Base-by-base conservation (phyloP, 2,329 filamentous ascomycete species). In the Pyricularia sp. region DNA sequence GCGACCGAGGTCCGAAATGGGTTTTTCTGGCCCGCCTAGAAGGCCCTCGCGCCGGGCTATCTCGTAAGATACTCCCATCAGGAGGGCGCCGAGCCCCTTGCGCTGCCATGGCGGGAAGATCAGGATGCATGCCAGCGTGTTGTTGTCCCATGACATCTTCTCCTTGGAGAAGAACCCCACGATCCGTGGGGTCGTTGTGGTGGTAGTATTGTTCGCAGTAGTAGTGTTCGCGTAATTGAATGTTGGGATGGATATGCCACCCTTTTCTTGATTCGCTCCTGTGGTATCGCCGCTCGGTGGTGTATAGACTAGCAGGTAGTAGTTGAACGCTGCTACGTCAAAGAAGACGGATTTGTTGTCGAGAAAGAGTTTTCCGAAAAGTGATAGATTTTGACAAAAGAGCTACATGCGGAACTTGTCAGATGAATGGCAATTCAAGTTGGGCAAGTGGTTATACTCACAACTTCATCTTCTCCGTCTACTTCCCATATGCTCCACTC, bases 151-250 rank as follows among this genome's bases (percentile, higher is more conserved):
- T 3, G 91, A 96, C 81, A 97, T 89, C 75, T 97, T 97, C 76
- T 99, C 94, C 74, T 99, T 97, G 68, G 90, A 96, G 79, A 97
- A 99, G 82, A 97, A 97, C n/a, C 94, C 94, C 1, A 93, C 85
- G 33, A 97, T 87, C 55, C 75, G 73, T 24, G 71, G 69, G 44
- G 61, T 66, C 10, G 65, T 40, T 57, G 61, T 64, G 9, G 65
- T 65, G 70, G 22, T 40, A 31, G 61, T 12, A 59, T 59, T 31
- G n/a, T 49, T 59, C 13, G 55, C 12, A 59, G 10, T 28, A 28
- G 26, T 59, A 5, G 9, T 28, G 13, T 19, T 16, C 13, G 55
- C 2, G 55, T 59, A 24, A 19, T 16, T 59, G 3, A 28, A 28
- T 28, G 55, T 19, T 12, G 24, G 12, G 13, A 19, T 19, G 22